Evolutionary conservation across 164 flowering plant species (phyloP).

Genomic region (grape (Vitis vinifera)): ASM3070453v1 NC_081813.1:22828501-22829000

Average conservation of each 20-base stretch:
- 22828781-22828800: slow-evolving; percentile 83
- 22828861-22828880: slow-evolving; percentile 68
- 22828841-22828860: slow-evolving; percentile 75
- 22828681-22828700: too few relatives aligned
- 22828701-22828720: too few relatives aligned
- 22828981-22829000: background rate
- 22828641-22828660: too few relatives aligned
- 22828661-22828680: too few relatives aligned
- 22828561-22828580: too few relatives aligned
- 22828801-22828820: slow-evolving; percentile 82
- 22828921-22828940: slow-evolving; percentile 55
- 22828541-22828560: too few relatives aligned
- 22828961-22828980: slow-evolving; percentile 83
- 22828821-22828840: slow-evolving; percentile 58
- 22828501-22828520: too few relatives aligned
- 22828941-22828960: slow-evolving; percentile 77
- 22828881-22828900: slow-evolving; percentile 72
- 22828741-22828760: background rate
- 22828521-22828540: too few relatives aligned
- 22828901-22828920: slow-evolving; percentile 38
- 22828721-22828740: too few relatives aligned
- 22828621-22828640: too few relatives aligned
- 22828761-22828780: slow-evolving; percentile 38
- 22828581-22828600: too few relatives aligned
- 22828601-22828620: too few relatives aligned